Evolutionary conservation across 805 yeast genomes (phyloP), one percentile per base, ranked within the genome.

Genomic region (Starmerella ratchasimensis): DNA sequence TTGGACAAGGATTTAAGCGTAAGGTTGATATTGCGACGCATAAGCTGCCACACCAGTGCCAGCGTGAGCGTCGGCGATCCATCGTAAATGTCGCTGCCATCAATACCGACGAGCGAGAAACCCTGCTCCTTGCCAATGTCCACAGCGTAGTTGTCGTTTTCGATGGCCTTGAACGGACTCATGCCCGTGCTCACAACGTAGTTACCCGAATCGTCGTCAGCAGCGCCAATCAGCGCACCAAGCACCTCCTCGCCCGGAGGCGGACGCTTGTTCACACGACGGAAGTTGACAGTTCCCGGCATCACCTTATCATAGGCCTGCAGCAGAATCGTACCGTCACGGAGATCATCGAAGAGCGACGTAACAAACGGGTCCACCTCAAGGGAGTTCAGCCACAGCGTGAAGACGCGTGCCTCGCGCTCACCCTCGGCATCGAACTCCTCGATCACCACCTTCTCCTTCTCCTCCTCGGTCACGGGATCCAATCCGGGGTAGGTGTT

Each of bases 391-490:
- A 90, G 72, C 98, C 98, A 90, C 54, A 90, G 65, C 5, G 98
- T 90, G 63, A 90, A 90, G 10, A 90, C 98, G 60, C 98, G 74
- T 3, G 98, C 98, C 64, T 90, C 98, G 64, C 98, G 80, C 64
- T 90, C 98, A 46, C 98, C 98, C 63, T 90, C 98, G 19, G 98
- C 98, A 58, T 90, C 98, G 54, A 90, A 90, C 50, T 83, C 97
- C 64, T 90, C 98, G 50, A 90, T 82, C 57, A 86, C 97, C 21
- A 90, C 81, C 51, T 76, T 79, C 39, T 45, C 48, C 59, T 88
- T 96, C 41, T 65, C 68, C 61, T 86, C 97, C 46, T 60, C 64
- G 55, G 82, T 93, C 47, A 88, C 72, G 41, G 97, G 97, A 43
- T 86, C 97, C 47, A 90, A 70, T 34, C 98, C 97, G 34, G 98